Evolutionary conservation across 805 yeast species (phyloP), one percentile per base, ranked within the genome.

Genomic region (Lachancea quebecensis): DNA sequence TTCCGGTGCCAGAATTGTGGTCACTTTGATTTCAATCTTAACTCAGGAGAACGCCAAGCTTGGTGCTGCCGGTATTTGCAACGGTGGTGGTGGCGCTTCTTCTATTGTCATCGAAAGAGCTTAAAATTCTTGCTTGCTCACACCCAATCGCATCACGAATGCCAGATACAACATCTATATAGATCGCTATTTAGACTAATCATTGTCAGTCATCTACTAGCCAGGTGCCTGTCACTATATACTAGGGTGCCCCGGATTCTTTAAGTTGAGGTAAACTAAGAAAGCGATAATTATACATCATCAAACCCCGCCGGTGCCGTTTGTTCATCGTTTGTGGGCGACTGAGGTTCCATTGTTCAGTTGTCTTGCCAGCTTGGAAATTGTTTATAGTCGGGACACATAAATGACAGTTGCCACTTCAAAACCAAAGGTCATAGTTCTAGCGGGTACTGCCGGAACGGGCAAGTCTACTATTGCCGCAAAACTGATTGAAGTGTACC

Each of bases 21-120:
- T 87, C 54, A 93, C 99, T 27, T 76, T 93, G 67, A 59, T 81
- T 48, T 78, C 88, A 41, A 89, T 90, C 14, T 78, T 93, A 62
- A 54, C 68, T 33, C 96, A 91, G 72, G 98, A 93, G 74, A 69
- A 69, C 45, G 95, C 91, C 57, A 87, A 83, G 71, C 67, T 81
- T 56, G 99, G 99, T 66, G 88, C 81, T 55, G 97, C 96, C 59
- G 96, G 88, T 66, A 83, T 93, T 64, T 93, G 99, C 77, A 93
- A 93, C 68, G 99, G 99, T 74, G 99, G 99, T 61, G 99, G 99
- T 66, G 99, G 99, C 65, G 98, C 97, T 41, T 84, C 95, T 46
- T 82, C 98, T 21, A 73, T 93, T 59, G 87, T 93, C 50, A 78
- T 93, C 58, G 96, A 90, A 73, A 79, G 73, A 58, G 60, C 79